Evolutionary conservation across 331 rosid species (phyloP), one percentile per base, ranked within the genome.

Genomic region (Quercus phellos): DNA sequence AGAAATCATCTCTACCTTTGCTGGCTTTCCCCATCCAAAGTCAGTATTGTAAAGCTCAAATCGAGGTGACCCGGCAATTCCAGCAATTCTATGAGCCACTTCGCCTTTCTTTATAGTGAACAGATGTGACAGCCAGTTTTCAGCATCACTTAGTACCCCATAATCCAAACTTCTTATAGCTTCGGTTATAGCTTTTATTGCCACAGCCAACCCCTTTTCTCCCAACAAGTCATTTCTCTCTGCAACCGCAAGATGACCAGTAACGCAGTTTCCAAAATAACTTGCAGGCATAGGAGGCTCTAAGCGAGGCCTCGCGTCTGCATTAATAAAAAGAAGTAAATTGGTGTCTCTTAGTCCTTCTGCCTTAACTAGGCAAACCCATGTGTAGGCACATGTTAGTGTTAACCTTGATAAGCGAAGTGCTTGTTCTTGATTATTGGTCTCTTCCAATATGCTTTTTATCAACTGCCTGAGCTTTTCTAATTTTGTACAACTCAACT

Each of bases 1-100:
- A 0, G 87, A 81, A 4, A 46, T 53, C 30, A 81, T 56, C 68
- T 89, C 93, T n/a, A 79, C 86, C 69, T 80, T 89, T 2, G 10
- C 66, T 3, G 89, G 88, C 56, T 32, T 81, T 74, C 90, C 90
- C 88, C 84, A 89, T 0, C 89, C 88, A 73, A 87, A 89, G 73
- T 89, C 85, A 2, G 67, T 51, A 26, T 10, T 75, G 24, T 85
- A 88, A 51, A 81, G 66, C 32, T 82, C 89, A 67, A 85, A 88
- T 21, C 85, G 71, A 32, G 22, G 72, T 10, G 88, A 88, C 3
- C 93, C 88, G 0, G 87, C 80, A 12, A 81, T 79, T 26, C 63
- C 46, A 0, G 79, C 24, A 0, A 3, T 0, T 50, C 5, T n/a
- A 0, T 19, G 17, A 46, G 17, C 53, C 53, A 12, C 16, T 46